A percentile compares a stretch with the other conserved stretches of the same genome.
These are phyloP conservation scores for Pseudogymnoascus pannorum DNA, from an alignment of 2,329 filamentous ascomycete species.

Conservation along the genomic window DNA sequence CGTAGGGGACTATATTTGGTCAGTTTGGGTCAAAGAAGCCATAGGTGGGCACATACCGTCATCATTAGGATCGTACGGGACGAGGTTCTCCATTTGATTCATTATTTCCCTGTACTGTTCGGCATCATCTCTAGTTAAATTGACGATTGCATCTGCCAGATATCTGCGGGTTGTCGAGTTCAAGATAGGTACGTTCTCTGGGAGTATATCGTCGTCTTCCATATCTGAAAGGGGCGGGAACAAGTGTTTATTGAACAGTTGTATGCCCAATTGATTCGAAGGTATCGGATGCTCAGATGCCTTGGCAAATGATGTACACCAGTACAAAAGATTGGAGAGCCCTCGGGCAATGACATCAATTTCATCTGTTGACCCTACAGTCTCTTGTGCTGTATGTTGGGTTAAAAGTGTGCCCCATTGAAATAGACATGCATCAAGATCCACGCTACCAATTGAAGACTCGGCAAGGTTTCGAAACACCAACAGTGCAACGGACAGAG, in stretches of 20 bases:
- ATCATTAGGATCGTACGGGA: conserved; percentile 39
- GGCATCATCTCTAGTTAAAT: conserved; percentile 45
- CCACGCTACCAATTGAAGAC: conserved; percentile 19
- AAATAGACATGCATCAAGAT: conserved; percentile 21
- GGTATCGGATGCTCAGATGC: conserved; percentile 16
- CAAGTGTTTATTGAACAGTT: conserved; percentile 56
- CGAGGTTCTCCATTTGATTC: conserved; percentile 41
- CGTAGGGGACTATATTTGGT: conserved; percentile 41
- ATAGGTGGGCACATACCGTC: conserved; percentile 30
- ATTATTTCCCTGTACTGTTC: conserved; percentile 45
- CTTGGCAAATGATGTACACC: conserved; percentile 26
- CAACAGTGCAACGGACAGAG: conserved; percentile 33
- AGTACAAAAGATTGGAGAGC: conserved; percentile 31
- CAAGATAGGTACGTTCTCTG: conserved; percentile 38
- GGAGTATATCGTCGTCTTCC: conserved; percentile 17
- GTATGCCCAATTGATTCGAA: conserved; percentile 32
- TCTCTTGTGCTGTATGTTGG: conserved; percentile 35
- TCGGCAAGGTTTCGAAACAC: conserved; percentile 37
- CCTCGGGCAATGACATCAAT: conserved; percentile 30
- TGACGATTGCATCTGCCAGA: conserved; percentile 53
- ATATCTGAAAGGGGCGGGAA: conserved; percentile 48
- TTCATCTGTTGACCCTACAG: conserved; percentile 25
- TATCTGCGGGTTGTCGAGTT: conserved; percentile 48
- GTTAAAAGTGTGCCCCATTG: conserved; percentile 32
- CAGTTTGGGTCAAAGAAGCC: conserved; percentile 15